Evolutionary conservation across 805 yeast species (phyloP), one percentile per base, ranked within the genome.

Genomic region (Candida peoriensis): DNA sequence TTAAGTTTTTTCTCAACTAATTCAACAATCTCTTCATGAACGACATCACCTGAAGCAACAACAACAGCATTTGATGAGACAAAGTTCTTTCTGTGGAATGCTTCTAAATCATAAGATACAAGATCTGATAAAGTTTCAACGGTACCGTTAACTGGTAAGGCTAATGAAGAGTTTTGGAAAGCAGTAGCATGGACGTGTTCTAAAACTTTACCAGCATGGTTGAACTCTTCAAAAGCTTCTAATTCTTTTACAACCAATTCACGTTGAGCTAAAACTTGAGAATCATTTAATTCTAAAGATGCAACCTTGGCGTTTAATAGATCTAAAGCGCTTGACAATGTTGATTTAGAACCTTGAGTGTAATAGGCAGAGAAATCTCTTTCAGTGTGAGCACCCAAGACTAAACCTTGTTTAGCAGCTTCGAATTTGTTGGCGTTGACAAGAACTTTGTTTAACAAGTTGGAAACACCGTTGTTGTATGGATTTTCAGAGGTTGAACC

Each of bases 181-280:
- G 94, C 95, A 43, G 89, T 74, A 41, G 89, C 75, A 55, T 78
- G 76, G 68, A 84, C 72, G 64, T 84, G 94, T 65, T 81, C 85
- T 48, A 78, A 52, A 33, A 79, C 82, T 43, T 63, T 60, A 63
- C 68, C 72, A 37, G 69, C 58, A 42, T 72, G 69, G 49, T 81
- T 74, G 40, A 50, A 59, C 34, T 64, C 57, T 66, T 84, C 94
- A 42, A 80, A 68, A 23, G 60, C 59, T 28, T 66, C 73, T 38
- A 80, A 71, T 43, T 66, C 58, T 15, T 63, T 59, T 37, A 68
- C 57, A 43, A 75, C 70, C 24, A 64, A 52, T 8, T 57, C 58
- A 53, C 78, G 71, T 47, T 72, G 66, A 30, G 64, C 63, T 38
- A 62, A 63, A 33, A 77, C 70, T 38, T 69, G 64, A 30, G 69